Evolutionary conservation across 2,329 filamentous ascomycete species (phyloP), one percentile per base, ranked within the genome.

Genomic region (Leptographium radiaticola): DNA sequence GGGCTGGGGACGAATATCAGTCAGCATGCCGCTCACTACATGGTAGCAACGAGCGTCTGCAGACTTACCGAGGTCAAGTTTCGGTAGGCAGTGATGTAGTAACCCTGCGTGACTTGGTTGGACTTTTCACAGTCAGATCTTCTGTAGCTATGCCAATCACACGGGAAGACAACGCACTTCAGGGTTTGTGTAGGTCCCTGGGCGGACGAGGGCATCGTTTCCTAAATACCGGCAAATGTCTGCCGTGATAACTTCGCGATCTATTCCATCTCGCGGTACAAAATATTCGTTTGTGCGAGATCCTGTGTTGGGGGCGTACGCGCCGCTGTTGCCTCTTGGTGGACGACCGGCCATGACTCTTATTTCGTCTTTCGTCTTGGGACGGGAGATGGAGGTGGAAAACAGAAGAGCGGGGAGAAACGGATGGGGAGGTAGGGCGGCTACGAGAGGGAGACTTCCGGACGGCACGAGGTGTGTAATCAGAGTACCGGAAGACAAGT

Each of bases 161-260:
- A 39, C 9, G 51, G 54, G 55, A 51, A 48, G 55, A 52, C 54
- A 54, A 52, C 38, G 38, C 52, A 55, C 49, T 46, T 75, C 62
- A 77, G 88, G 84, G 77, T 86, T 80, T 25, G 43, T 12, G 69
- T 86, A 84, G 62, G 78, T 80, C 63, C 83, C 84, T 56, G 85
- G 86, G 64, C 83, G 83, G 65, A 88, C 86, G 63, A 87, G 77
- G 61, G 86, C 86, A 74, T 90, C 86, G 68, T 88, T 88, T 64
- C 86, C 86, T 61, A 90, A 77, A 67, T 89, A 90, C 65, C 86
- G 84, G 73, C 86, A 89, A 60, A 90, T 88, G 67, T 90, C 86
- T 66, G 85, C 83, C 59, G 87, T 87, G 69, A 90, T 89, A 63
- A 90, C 86, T 69, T 90, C 86, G 62, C 86, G 82, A 67, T 87